Evolutionary conservation across 2,329 filamentous ascomycete species (phyloP).

Genomic region (Chlorencoelia australis): DNA sequence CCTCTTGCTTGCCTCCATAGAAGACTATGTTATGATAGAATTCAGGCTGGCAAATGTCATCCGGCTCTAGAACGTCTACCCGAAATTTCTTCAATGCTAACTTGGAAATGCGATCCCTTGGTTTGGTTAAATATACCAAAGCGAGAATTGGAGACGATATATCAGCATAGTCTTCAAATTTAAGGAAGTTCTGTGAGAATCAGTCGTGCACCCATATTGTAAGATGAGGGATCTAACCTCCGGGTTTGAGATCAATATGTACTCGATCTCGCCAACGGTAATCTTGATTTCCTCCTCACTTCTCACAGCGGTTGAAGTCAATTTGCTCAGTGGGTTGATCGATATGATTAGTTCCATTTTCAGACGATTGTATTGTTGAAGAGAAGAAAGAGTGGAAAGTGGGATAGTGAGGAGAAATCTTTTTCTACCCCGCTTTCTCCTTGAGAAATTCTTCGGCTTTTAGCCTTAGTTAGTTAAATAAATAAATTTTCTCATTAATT

Average conservation of each 20-base stretch:
- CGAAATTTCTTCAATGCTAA: not conserved
- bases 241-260: not conserved
- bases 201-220: not conserved
- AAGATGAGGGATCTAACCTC: not conserved
- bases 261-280: constrained; percentile 1
- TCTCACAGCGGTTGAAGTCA: not conserved
- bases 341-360: not conserved
- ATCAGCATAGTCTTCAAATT: not conserved
- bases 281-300: constrained; percentile 2
- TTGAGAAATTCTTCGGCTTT: no score
- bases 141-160: not conserved
- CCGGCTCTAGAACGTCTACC: not conserved
- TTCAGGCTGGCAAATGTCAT: not conserved
- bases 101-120: constrained; percentile 2
- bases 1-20: constrained; percentile 1
- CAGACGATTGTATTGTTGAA: not conserved
- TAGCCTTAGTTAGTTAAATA: no score
- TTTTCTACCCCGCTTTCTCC: not conserved
- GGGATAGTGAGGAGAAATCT: not conserved
- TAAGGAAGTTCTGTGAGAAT: constrained; percentile 1
- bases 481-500: not conserved
- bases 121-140: not conserved
- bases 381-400: not conserved
- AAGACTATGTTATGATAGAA: not conserved
- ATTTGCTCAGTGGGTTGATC: not conserved